Evolutionary conservation across 768 basidiomycete genomes (phyloP), one percentile per base, ranked within the genome.

Genomic region (Filobasidium floriforme): DNA sequence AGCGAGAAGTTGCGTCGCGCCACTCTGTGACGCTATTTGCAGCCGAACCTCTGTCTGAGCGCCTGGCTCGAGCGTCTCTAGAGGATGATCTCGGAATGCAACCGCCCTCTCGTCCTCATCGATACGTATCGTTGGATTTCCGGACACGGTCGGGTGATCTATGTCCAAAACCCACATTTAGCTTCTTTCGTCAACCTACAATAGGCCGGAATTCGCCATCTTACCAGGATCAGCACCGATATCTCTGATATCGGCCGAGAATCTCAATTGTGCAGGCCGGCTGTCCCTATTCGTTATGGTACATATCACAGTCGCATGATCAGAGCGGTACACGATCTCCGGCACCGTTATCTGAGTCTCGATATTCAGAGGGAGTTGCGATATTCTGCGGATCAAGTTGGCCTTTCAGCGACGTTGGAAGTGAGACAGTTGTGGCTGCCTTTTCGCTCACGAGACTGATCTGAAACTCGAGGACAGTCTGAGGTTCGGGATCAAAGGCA

Each of bases 1-100:
- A 0, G 87, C 54, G 65, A 0, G 88, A 80, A 0, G 89, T 88
- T 1, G 85, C 80, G 65, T 82, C 78, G 6, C 92, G 80, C 1
- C 88, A 80, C 4, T 89, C 89, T 41, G 88, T 77, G 29, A 94
- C 77, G 7, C 24, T 14, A 57, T 57, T 15, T 57, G 54, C 54
- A 57, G 29, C 18, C 5, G 5, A 24, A 57, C 54, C 22, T 57
- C 54, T 24, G 24, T 24, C 19, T 22, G 19, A 14, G 15, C 54
- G 54, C 54, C 54, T 15, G 54, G 54, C 14, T 32, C 22, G 54
- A 57, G 15, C 5, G 29, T 24, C 22, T 24, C 24, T 24, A 57
- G 54, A 22, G 80, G 83, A n/a, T 68, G 68, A 14, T 74, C 71
- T 61, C 62, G 65, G 44, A 89, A 85, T 1, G 80, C n/a, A 92